These are phyloP conservation scores for Lachancea nothofagi DNA, from an alignment of 805 yeast species.

Conservation along the genomic window DNA sequence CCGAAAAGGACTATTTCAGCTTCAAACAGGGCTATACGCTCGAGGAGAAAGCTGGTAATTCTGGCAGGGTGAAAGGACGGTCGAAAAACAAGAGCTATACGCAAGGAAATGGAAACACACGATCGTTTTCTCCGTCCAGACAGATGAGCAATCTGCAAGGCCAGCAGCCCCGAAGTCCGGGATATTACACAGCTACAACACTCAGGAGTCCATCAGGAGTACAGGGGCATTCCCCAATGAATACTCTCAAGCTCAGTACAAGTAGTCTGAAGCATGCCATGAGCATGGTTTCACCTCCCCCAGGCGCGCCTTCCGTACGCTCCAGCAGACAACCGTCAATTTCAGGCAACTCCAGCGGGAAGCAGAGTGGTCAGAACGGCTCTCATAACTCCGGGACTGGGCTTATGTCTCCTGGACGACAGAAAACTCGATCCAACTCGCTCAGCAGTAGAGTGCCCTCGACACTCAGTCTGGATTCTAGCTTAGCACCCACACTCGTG, in stretches of 20 bases:
- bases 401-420: constrained; percentile 5
- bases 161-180: constrained; percentile 8
- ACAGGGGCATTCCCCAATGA: constrained; percentile 7
- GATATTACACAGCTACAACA: constrained; percentile 6
- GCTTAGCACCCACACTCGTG: constrained; percentile 21
- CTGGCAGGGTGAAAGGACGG: constrained; percentile 1
- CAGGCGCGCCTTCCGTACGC: constrained; percentile 17
- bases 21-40: constrained; percentile 9
- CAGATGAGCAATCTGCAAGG: not conserved
- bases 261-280: constrained; percentile 6
- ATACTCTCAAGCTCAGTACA: constrained; percentile 7
- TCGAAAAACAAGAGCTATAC: constrained; percentile 4
- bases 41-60: constrained; percentile 1
- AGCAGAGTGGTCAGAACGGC: constrained; percentile 1
- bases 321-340: constrained; percentile 20
- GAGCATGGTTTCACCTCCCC: constrained; percentile 8
- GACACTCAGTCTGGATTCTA: constrained; percentile 5
- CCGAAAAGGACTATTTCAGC: constrained; percentile 11
- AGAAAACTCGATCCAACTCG: constrained; percentile 10
- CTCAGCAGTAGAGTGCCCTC: constrained; percentile 7
- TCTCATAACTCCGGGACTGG: constrained; percentile 1
- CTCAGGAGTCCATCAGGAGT: constrained; percentile 9
- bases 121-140: constrained; percentile 9
- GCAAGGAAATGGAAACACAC: not conserved
- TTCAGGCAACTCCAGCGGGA: constrained; percentile 11